Percentiles rank a stretch among this genome's conserved stretches.
Conservation (phyloP, 139 green algal genomes). For the Chlorella sp. region DNA sequence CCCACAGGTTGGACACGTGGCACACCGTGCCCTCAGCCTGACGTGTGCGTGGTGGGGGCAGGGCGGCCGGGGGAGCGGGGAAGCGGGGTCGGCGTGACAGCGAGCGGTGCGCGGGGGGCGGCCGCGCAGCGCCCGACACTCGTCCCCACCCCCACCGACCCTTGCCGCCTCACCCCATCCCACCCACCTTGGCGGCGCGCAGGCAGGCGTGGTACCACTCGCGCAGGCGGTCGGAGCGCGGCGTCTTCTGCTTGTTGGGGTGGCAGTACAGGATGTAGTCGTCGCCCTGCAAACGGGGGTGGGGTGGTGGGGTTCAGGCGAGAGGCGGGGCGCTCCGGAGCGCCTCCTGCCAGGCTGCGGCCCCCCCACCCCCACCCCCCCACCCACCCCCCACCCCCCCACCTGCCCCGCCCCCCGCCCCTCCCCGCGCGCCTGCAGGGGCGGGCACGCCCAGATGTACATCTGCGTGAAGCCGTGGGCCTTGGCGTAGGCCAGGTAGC, state of each 20-base stretch:
- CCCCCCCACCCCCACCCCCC: too few relatives aligned
- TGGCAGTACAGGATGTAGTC: slow-evolving; percentile 99
- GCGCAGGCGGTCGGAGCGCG: slow-evolving; percentile 83
- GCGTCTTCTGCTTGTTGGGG: slow-evolving; percentile 93
- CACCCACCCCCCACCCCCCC: too few relatives aligned
- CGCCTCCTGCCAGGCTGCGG: too few relatives aligned
- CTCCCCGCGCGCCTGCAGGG: too few relatives aligned
- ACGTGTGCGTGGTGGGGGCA: background rate
- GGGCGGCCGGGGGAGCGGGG: background rate
- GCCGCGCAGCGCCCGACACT: too few relatives aligned
- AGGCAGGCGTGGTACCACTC: slow-evolving; percentile 95
- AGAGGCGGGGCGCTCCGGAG: too few relatives aligned
- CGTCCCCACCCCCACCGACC: too few relatives aligned
- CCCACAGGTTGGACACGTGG: slow-evolving; percentile 89
- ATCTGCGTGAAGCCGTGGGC: slow-evolving; percentile 88
- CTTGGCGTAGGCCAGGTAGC: slow-evolving; percentile 91
- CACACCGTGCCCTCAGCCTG: slow-evolving; percentile 75
- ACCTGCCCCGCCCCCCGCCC: too few relatives aligned
- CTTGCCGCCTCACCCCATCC: too few relatives aligned
- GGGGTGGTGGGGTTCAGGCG: too few relatives aligned
- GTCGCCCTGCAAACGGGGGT: slow-evolving; percentile 72
- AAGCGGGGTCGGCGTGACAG: background rate
- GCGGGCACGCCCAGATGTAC: slow-evolving; percentile 99
- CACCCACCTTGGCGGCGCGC: too few relatives aligned
- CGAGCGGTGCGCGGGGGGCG: too few relatives aligned